Percentiles rank a stretch among this genome's conserved stretches.
Evolutionary conservation across 2,329 filamentous ascomycete species (phyloP).

Genomic region (Penicillium fuscoglaucum): DNA sequence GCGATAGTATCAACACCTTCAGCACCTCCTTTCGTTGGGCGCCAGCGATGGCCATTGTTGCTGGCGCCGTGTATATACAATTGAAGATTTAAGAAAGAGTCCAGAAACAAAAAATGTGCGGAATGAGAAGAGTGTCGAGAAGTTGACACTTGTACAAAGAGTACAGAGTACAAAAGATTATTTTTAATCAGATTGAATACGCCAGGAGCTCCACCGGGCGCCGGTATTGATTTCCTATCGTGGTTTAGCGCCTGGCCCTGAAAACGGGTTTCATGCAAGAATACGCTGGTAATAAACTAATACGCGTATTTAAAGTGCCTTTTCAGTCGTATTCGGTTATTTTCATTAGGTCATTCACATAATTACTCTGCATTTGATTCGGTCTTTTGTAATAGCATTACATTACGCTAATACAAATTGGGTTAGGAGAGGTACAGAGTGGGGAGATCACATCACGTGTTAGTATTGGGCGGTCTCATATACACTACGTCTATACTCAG

Average conservation of each 20-base stretch:
- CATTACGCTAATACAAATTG: neutral
- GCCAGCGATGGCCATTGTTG: conserved; percentile 39
- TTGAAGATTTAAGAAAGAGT: neutral
- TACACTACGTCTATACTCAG: too few relatives aligned
- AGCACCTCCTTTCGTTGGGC: conserved; percentile 74
- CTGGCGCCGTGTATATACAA: conserved; percentile 12
- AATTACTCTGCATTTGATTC: neutral
- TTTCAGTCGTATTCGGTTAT: neutral
- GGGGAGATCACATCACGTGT: too few relatives aligned
- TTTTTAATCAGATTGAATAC: conserved; percentile 2
- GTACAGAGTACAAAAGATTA: neutral
- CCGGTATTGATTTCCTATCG: neutral
- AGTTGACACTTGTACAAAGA: neutral
- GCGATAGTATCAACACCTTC: conserved; percentile 81
- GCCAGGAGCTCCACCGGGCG: neutral
- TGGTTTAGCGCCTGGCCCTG: neutral
- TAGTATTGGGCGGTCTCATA: too few relatives aligned
- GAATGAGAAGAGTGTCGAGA: neutral
- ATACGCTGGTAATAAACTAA: neutral
- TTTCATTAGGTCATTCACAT: neutral
- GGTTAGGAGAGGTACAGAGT: neutral
- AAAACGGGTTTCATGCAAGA: neutral
- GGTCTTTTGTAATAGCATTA: neutral
- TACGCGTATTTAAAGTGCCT: neutral
- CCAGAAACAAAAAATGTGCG: neutral